These are phyloP conservation scores for Mycosarcoma maydis DNA, from an alignment of 1,284 basidiomycete species.

Conservation along the genomic window DNA sequence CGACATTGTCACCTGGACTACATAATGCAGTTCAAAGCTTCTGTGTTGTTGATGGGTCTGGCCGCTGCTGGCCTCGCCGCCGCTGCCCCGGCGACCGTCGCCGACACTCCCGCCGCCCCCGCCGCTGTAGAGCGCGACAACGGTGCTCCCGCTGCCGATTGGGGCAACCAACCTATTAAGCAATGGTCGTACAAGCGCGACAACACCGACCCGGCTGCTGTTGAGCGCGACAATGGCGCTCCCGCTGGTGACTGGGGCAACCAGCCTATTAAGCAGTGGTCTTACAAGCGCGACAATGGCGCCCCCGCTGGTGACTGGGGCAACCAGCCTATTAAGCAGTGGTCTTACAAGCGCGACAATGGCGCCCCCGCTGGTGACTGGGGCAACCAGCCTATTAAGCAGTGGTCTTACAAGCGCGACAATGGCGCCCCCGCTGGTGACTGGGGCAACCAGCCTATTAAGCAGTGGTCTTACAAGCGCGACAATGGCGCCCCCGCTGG, in stretches of 20 bases:
- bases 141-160: conserved; percentile 18
- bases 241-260: conserved; percentile 17
- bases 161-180: background rate
- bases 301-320: conserved; percentile 15
- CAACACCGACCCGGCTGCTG: conserved; percentile 6
- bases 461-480: conserved; percentile 24
- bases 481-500: conserved; percentile 18
- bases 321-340: conserved; percentile 4
- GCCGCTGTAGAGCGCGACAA: conserved; percentile 34
- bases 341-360: conserved; percentile 18
- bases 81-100: conserved; percentile 36
- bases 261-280: conserved; percentile 10
- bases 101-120: conserved; percentile 21
- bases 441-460: conserved; percentile 15
- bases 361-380: conserved; percentile 25
- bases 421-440: conserved; percentile 23
- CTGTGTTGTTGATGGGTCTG: conserved; percentile 32
- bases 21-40: conserved; percentile 41
- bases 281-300: conserved; percentile 19
- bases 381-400: conserved; percentile 2
- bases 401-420: conserved; percentile 14
- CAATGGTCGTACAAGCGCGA: conserved; percentile 22
- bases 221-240: conserved; percentile 2
- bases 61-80: conserved; percentile 28
- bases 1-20: background rate